Percentiles rank a stretch among this genome's conserved stretches.
Conservation (phyloP, 1,284 basidiomycete genomes). For the Heterobasidion occidentale region DNA sequence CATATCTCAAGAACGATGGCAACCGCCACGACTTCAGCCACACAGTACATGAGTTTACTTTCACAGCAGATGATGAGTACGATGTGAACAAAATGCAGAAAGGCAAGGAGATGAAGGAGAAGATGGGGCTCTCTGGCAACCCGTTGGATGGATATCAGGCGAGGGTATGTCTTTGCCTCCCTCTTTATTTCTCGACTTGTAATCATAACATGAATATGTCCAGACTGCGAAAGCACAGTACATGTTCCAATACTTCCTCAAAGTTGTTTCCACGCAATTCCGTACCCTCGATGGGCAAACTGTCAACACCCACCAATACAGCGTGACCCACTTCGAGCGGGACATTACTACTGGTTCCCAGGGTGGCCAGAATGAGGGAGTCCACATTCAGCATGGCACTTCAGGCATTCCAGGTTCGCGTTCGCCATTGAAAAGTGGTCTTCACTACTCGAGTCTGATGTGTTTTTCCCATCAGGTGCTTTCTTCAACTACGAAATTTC, state of each 20-base stretch:
- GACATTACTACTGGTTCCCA: conserved; percentile 61
- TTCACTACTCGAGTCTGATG: background rate
- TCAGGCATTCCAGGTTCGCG: conserved; percentile 67
- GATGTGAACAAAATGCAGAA: conserved; percentile 54
- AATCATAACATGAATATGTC: conserved; percentile 1
- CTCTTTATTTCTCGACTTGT: conserved; percentile 1
- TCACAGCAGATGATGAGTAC: conserved; percentile 79
- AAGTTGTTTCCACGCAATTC: conserved; percentile 93
- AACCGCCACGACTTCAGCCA: conserved; percentile 95
- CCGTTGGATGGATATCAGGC: conserved; percentile 73
- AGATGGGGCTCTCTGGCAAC: conserved; percentile 68
- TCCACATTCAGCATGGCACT: conserved; percentile 76
- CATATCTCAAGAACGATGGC: conserved; percentile 84
- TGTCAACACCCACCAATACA: conserved; percentile 87
- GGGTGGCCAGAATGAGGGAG: conserved; percentile 62
- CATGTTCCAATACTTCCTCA: conserved; percentile 98
- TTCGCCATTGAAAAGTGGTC: conserved; percentile 10
- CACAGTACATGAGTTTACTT: conserved; percentile 75
- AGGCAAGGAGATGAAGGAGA: conserved; percentile 64
- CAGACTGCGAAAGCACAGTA: conserved; percentile 68
- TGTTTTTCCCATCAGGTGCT: conserved; percentile 38
- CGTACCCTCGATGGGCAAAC: conserved; percentile 69
- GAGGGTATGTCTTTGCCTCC: conserved; percentile 34
- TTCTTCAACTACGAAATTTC: conserved; percentile 99
- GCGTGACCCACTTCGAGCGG: conserved; percentile 92